A percentile compares a stretch with the other conserved stretches of the same genome.
These are phyloP conservation scores for Leishmania gerbilli DNA, from an alignment of 208 protist genomes.

Conservation along the genomic window DNA sequence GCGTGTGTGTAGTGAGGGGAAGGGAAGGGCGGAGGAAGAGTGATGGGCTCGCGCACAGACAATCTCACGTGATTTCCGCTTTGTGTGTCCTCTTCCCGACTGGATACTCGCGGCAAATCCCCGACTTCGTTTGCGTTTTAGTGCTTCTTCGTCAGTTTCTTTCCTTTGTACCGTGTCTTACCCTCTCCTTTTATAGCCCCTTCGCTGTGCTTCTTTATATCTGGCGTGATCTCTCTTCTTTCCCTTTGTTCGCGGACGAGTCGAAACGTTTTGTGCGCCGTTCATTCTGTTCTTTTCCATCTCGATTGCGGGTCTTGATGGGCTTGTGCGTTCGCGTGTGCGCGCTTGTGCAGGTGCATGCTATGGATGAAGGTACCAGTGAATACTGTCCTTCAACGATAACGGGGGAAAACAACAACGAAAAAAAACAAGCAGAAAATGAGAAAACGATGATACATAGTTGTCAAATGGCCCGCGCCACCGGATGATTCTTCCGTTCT, in stretches of 20 bases:
- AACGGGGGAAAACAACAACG: background rate
- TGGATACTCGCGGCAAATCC: background rate
- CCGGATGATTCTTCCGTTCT: background rate
- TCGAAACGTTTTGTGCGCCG: background rate
- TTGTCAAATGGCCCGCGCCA: background rate
- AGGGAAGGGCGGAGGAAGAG: background rate
- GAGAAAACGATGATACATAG: background rate
- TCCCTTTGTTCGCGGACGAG: background rate
- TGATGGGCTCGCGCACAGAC: background rate
- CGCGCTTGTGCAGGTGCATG: background rate
- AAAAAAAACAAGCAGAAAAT: background rate
- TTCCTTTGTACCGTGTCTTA: background rate
- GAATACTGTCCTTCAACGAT: background rate
- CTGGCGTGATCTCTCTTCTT: background rate
- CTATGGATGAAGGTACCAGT: background rate
- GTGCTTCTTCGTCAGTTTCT: background rate
- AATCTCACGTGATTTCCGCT: background rate
- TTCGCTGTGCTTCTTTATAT: background rate
- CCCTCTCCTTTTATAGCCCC: background rate
- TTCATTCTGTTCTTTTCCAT: background rate
- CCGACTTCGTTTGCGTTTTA: background rate
- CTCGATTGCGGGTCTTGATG: background rate
- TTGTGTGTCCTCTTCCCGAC: background rate
- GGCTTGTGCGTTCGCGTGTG: background rate
- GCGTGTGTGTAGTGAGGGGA: background rate